These are phyloP conservation scores for Nematocida displodere DNA, from an alignment of 371 early-diverging fungal species.

Conservation along the genomic window DNA sequence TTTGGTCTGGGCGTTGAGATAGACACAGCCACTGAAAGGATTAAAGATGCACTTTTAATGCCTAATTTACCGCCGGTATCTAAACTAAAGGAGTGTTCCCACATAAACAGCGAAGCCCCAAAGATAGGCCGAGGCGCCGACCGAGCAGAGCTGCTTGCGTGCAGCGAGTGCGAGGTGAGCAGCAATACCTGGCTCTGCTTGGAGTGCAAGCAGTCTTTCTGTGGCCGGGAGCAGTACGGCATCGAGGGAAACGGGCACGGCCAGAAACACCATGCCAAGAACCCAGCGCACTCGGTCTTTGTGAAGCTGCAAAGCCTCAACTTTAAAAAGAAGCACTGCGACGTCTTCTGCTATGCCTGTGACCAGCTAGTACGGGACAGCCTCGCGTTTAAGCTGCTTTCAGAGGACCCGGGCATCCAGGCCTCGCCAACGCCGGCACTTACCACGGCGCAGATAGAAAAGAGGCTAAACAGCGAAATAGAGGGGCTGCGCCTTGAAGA, in stretches of 20 bases:
- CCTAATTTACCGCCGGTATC: background rate
- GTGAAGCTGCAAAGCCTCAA: slow-evolving; percentile 63
- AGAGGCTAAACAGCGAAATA: slow-evolving; percentile 5
- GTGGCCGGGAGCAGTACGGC: slow-evolving; percentile 78
- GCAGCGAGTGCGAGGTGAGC: slow-evolving; percentile 78
- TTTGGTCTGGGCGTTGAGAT: background rate
- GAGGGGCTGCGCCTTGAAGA: background rate
- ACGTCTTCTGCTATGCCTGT: slow-evolving; percentile 61
- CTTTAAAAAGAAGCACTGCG: slow-evolving; percentile 1
- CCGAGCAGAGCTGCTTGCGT: too few relatives aligned
- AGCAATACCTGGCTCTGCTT: slow-evolving; percentile 71
- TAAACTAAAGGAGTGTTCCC: background rate
- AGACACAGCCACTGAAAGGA: background rate
- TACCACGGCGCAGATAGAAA: slow-evolving; percentile 9
- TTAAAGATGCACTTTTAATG: background rate
- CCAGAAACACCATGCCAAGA: slow-evolving; percentile 70
- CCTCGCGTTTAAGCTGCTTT: background rate
- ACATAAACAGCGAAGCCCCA: too few relatives aligned
- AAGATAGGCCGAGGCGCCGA: too few relatives aligned
- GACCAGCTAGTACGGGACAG: slow-evolving; percentile 47
- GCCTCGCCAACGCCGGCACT: background rate
- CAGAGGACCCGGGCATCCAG: background rate
- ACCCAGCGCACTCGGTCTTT: slow-evolving; percentile 75
- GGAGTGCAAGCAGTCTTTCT: slow-evolving; percentile 68
- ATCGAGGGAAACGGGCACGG: slow-evolving; percentile 98